phyloP scores from a whole-genome alignment of 352 stramenopile species.

The Phytophthora chlamydospora region DNA sequence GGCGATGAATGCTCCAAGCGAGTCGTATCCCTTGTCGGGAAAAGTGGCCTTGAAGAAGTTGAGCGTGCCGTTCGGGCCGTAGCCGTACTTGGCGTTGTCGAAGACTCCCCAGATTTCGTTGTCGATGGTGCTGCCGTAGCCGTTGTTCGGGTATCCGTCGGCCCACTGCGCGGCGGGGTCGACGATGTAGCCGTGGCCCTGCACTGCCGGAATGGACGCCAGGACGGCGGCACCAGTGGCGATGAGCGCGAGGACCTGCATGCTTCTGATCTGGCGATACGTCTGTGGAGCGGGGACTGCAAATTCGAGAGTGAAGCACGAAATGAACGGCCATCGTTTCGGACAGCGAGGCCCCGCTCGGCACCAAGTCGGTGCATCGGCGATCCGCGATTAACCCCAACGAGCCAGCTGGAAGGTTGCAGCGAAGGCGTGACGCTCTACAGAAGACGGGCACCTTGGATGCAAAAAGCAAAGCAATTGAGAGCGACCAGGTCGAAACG shows the following conservation, averaged over 20 bases:
- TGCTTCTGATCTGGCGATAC: slow-evolving; percentile 19
- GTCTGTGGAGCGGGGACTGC: slow-evolving; percentile 6
- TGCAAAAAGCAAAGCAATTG: neutral
- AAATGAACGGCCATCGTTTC: slow-evolving; percentile 1
- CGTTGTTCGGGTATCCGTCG: slow-evolving; percentile 50
- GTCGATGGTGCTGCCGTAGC: slow-evolving; percentile 56
- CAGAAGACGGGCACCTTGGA: slow-evolving; percentile 1
- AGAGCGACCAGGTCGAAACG: neutral
- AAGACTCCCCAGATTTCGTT: slow-evolving; percentile 39
- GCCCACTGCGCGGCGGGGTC: slow-evolving; percentile 45
- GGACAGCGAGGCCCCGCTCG: slow-evolving; percentile 1
- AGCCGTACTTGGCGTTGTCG: slow-evolving; percentile 53
- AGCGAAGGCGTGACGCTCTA: neutral
- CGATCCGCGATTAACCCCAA: neutral
- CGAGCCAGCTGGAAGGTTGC: slow-evolving; percentile 15
- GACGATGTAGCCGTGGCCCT: slow-evolving; percentile 50
- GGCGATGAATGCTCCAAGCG: slow-evolving; percentile 47
- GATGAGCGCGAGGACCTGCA: slow-evolving; percentile 38
- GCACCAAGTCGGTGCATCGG: neutral
- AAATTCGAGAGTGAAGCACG: slow-evolving; percentile 30
- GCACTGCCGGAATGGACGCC: slow-evolving; percentile 18
- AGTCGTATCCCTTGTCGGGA: slow-evolving; percentile 41
- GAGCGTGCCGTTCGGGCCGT: slow-evolving; percentile 39
- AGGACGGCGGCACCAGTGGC: slow-evolving; percentile 30
- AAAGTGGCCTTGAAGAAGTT: slow-evolving; percentile 47